Conservation (phyloP, 139 green algal genomes). For the Closterium sp. region DNA sequence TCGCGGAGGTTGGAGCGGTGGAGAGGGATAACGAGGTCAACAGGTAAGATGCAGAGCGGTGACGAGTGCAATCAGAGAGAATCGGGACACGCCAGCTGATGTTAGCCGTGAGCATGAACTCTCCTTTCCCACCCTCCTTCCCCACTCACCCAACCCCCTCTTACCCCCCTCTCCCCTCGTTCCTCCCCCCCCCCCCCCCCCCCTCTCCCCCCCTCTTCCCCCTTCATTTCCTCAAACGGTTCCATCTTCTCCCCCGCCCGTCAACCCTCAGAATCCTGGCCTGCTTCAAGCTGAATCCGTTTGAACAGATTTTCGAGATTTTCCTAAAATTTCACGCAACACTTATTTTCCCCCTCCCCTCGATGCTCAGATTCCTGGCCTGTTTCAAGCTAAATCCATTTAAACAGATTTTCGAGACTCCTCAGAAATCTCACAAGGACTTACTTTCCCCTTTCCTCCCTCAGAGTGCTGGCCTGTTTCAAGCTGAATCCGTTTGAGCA, state of each 20-base stretch:
- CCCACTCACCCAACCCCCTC: too few relatives aligned
- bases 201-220: too few relatives aligned
- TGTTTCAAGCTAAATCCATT: conserved; percentile 97
- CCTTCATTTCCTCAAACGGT: too few relatives aligned
- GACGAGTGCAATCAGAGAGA: neutral
- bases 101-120: neutral
- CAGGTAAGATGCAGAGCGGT: conserved; percentile 21
- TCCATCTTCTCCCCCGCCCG: too few relatives aligned
- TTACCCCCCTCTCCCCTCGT: too few relatives aligned
- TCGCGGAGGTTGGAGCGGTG: conserved; percentile 80
- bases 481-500: conserved; percentile 97
- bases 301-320: too few relatives aligned
- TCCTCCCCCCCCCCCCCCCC: too few relatives aligned
- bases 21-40: conserved; percentile 89
- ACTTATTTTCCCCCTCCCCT: neutral
- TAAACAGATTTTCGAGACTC: too few relatives aligned
- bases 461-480: conserved; percentile 84
- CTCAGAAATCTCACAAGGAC: neutral
- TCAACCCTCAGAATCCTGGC: conserved; percentile 75
- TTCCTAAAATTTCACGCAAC: neutral
- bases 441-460: neutral
- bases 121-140: neutral
- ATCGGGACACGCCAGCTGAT: too few relatives aligned
- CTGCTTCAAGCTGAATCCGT: conserved; percentile 96
- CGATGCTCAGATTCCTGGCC: conserved; percentile 74